Evolutionary conservation across 495 filamentous ascomycete species (phyloP), one percentile per base, ranked within the genome.

Genomic region (Pyrenopolyporus hunteri): DNA sequence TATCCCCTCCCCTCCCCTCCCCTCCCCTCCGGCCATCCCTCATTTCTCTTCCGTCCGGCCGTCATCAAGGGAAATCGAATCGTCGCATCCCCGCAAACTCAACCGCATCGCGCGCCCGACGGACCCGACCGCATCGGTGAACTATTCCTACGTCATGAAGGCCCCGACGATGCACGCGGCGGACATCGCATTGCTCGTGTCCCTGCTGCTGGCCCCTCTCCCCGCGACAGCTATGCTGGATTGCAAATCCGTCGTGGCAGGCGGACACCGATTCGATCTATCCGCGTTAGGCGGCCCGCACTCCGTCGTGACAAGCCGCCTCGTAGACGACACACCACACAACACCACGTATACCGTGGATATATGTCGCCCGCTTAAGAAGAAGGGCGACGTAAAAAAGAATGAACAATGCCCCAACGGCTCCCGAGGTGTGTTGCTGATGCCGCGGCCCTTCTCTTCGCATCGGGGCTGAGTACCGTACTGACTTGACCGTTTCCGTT

Each of bases 331-430:
- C 0, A 76, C 55, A 7, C 57, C 71, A 8, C 65, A 68, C 26
- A 96, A 96, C 67, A 91, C 86, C 5, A 97, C 90, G 6, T 97
- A 93, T 75, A 90, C 89, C n/a, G 71, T 98, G 29, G 90, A 97
- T 63, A 81, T 97, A 43, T 98, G 94, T 73, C 74, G 75, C 29
- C 77, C 80, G 13, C 74, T 98, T 36, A 76, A 78, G 53, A 77
- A 80, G 48, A 80, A 76, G 26, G 80, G 80, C 33, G 78, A 77
- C 4, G 70, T 73, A 0, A 49, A 63, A 0, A 75, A 78, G 33
- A 71, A 76, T 37, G 74, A 89, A 32, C 66, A 84, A 70, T 86
- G 92, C 73, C 74, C 82, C n/a, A 67, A 76, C 63, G 82, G 86
- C 58, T 76, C 89, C 58, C 74, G 85, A 80, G 76, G 85, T 87